These are phyloP conservation scores for Plantago ovata DNA, from an alignment of 257 asterid genomes.

Conservation along the genomic window DNA sequence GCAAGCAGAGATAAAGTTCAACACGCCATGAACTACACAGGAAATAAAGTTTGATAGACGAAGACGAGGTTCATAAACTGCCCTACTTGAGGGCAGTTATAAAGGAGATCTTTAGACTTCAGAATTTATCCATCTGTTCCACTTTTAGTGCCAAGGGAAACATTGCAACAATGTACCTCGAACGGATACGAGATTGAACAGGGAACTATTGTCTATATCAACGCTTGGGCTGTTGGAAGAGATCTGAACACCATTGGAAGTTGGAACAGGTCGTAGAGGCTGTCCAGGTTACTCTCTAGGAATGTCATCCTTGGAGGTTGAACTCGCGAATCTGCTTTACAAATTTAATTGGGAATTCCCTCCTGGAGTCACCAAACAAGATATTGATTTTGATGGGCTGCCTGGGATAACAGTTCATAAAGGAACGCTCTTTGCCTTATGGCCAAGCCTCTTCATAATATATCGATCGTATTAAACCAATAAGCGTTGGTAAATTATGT, in stretches of 20 bases:
- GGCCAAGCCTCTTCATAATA: neutral
- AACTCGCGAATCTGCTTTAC: constrained; percentile 3
- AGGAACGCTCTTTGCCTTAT: neutral
- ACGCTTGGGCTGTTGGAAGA: neutral
- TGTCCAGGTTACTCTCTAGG: neutral
- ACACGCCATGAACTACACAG: constrained; percentile 13
- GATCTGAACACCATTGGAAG: neutral
- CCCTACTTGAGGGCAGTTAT: too few relatives aligned
- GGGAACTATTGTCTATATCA: neutral
- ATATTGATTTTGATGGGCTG: neutral
- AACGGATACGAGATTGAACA: neutral
- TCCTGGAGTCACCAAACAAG: neutral
- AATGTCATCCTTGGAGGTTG: neutral
- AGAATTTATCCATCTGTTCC: constrained; percentile 21
- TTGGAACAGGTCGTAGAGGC: neutral
- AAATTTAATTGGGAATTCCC: too few relatives aligned
- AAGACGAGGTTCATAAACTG: constrained; percentile 20
- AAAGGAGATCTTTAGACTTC: too few relatives aligned
- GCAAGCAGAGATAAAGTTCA: too few relatives aligned
- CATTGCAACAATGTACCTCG: neutral
- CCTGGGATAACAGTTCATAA: neutral
- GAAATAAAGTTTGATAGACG: constrained; percentile 10
- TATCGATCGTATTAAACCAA: too few relatives aligned
- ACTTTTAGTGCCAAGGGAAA: constrained; percentile 2
- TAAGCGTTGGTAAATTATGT: too few relatives aligned